phyloP scores from a whole-genome alignment of 441 rosid genomes.

The Gossypium davidsonii region DNA sequence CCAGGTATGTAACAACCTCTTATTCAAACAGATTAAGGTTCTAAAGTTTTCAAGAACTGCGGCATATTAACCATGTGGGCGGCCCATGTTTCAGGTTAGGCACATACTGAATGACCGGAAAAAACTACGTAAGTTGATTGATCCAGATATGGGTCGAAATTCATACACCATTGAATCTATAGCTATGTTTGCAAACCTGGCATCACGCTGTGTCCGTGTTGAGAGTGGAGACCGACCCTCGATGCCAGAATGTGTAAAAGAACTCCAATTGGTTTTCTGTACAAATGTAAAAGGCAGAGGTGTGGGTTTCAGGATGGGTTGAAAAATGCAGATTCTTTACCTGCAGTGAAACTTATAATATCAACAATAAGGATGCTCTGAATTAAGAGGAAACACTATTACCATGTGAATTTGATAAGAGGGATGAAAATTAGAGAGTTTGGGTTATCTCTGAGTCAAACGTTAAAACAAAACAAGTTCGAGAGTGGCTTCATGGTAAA shows the following conservation, averaged over 20 bases:
- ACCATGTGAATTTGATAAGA: not conserved
- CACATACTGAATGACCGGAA: conserved; percentile 66
- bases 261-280: conserved; percentile 60
- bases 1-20: conserved; percentile 40
- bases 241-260: conserved; percentile 72
- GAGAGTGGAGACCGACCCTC: conserved; percentile 79
- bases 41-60: not conserved
- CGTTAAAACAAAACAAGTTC: not conserved
- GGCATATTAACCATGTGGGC: conserved; percentile 6
- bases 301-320: conserved; percentile 50
- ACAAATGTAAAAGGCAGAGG: conserved; percentile 69
- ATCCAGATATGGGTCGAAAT: conserved; percentile 61
- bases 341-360: conserved; percentile 14
- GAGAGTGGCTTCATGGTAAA: not conserved
- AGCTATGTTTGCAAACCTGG: conserved; percentile 82
- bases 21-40: not conserved
- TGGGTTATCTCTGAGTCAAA: not conserved
- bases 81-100: conserved; percentile 49
- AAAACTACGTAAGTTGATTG: conserved; percentile 69
- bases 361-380: conserved; percentile 25
- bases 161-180: conserved; percentile 71
- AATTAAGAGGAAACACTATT: not conserved
- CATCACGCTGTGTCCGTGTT: conserved; percentile 76
- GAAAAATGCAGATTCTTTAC: conserved; percentile 8
- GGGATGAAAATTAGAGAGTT: not conserved